Base-by-base conservation (phyloP, 257 asterid species). In the Oldenlandia corymbosa region DNA sequence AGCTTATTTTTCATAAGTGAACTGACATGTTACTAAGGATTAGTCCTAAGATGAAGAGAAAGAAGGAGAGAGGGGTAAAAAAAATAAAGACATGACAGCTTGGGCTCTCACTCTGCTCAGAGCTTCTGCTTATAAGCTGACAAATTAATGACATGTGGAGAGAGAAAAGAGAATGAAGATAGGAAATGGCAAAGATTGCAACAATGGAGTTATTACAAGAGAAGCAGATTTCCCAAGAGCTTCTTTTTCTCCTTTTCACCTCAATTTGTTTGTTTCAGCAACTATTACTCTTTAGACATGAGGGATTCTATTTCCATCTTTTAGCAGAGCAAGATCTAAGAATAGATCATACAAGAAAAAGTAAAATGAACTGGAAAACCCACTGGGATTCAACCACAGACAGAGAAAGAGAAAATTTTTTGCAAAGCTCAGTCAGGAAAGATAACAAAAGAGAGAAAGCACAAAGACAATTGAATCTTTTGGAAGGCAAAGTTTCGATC, bases 31-130 rank as follows among this genome's bases (percentile, higher is more conserved):
- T 71, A 74, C 74, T 82, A 72, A 78, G 85, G 73, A 73, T 72
- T 59, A 53, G 81, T 79, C 88, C 73, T 63, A 31, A 67, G 71
- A 71, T 61, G 55, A 66, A 70, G 60, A 36, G 64, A 32, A 60
- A 37, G 2, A 54, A 31, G 37, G 65, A 73, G 78, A 66, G 75
- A 84, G 79, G 72, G 60, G 59, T n/a, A n/a, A n/a, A n/a, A n/a
- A n/a, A n/a, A n/a, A n/a, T n/a, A n/a, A n/a, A n/a, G 66, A 71
- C 75, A 62, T 64, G 91, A 85, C 87, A 85, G 69, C 83, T 69
- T 73, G 37, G 57, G n/a, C n/a, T n/a, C n/a, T 41, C 39, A 4
- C 45, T 41, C 52, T 42, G 72, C 64, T 45, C 78, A 64, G 69
- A 62, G 32, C 67, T 62, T 45, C 76, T 74, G 73, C 76, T 71